phyloP scores from a whole-genome alignment of 768 basidiomycete species.

The Boletus fagicola region DNA sequence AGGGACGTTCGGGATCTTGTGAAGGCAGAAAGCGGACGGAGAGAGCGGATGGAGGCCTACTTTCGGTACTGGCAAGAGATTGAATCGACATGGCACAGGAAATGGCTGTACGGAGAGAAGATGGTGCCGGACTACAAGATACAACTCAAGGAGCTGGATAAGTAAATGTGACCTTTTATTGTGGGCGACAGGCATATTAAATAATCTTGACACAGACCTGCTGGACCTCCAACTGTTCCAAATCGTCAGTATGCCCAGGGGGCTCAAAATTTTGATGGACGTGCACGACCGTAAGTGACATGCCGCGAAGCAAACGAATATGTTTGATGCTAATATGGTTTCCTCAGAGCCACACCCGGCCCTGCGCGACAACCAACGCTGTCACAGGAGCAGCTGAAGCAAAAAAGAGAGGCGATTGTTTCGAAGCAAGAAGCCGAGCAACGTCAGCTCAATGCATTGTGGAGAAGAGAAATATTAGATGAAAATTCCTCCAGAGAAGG shows the following conservation, averaged over 20 bases:
- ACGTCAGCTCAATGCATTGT: conserved; percentile 6
- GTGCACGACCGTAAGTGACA: conserved; percentile 6
- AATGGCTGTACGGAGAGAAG: conserved; percentile 26
- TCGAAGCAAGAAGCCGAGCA: conserved; percentile 15
- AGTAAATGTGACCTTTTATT: conserved; percentile 2
- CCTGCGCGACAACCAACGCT: background rate
- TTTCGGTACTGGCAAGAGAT: conserved; percentile 31
- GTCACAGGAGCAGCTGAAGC: conserved; percentile 5
- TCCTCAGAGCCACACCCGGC: background rate
- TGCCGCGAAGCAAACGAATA: background rate
- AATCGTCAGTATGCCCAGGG: background rate
- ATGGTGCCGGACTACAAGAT: background rate
- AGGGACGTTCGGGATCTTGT: conserved; percentile 24
- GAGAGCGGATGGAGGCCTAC: conserved; percentile 28
- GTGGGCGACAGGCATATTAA: background rate
- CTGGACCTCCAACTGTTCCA: conserved; percentile 7
- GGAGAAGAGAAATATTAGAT: background rate
- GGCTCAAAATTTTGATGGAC: background rate
- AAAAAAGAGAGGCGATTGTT: conserved; percentile 11
- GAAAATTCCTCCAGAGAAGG: background rate
- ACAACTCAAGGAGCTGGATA: background rate
- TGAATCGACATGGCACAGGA: conserved; percentile 21
- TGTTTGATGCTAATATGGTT: background rate
- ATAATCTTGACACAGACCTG: conserved; percentile 1
- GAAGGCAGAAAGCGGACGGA: conserved; percentile 23